These are phyloP conservation scores for Lentinula edodes DNA, from an alignment of 768 basidiomycete species.

Conservation along the genomic window DNA sequence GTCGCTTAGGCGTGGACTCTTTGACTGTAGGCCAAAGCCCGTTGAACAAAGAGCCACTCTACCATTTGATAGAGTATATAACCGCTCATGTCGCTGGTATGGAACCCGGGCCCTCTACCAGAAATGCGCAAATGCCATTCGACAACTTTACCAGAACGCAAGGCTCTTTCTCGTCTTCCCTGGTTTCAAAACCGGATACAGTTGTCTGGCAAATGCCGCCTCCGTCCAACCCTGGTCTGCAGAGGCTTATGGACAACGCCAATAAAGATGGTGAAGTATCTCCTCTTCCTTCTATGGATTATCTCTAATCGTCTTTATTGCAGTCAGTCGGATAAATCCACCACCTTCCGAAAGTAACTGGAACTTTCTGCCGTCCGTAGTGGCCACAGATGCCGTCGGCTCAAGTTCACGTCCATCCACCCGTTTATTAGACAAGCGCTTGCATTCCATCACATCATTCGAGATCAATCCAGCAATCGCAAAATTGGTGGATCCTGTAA, in stretches of 20 bases:
- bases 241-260: neutral
- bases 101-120: neutral
- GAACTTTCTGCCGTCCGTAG: neutral
- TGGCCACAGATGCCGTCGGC: neutral
- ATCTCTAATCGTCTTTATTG: neutral
- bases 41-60: neutral
- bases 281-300: neutral
- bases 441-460: neutral
- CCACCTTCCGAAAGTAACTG: neutral
- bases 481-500: neutral
- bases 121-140: neutral
- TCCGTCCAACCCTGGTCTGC: constrained; percentile 3
- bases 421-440: neutral
- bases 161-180: neutral
- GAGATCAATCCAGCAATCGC: neutral
- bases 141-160: constrained; percentile 3
- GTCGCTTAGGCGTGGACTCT: neutral
- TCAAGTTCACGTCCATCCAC: neutral
- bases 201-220: constrained; percentile 4
- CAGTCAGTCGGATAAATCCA: neutral
- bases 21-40: neutral
- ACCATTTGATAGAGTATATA: neutral
- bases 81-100: neutral
- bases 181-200: neutral
- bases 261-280: neutral